Base-by-base conservation (phyloP, 163 green algal species). In the Scenedesmus sp. region DNA sequence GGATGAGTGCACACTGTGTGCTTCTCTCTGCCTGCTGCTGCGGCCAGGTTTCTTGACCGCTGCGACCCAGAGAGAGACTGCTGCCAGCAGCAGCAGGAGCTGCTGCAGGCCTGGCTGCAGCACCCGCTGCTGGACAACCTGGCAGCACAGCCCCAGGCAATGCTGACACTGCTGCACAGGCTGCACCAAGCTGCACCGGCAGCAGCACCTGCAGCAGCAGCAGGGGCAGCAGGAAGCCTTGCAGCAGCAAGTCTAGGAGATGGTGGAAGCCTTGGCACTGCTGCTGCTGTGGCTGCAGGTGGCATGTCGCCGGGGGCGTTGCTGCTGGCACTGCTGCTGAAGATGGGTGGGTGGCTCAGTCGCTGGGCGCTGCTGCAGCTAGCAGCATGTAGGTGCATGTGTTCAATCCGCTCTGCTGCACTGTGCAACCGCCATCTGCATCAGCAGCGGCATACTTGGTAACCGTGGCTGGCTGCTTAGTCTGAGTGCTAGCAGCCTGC, bases 311-410 rank as follows among this genome's bases (percentile, higher is more conserved):
- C 85, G 66, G 85, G 85, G 3, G 64, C 85, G 73, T 34, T 90
- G 2, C n/a, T 90, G 55, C 85, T 90, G 85, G 85, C 85, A 20
- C 66, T 90, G 85, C 74, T 90, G 85, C 64, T 90, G 18, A 90
- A 90, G 66, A 62, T 90, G 62, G 85, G 85, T 90, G 64, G 64
- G 85, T 70, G 16, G 1, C 0, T 16, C 55, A 23, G 52, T 15
- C 20, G n/a, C 10, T 9, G 15, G 18, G 26, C 9, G 81, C 15
- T 10, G 81, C 23, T 55, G 9, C 5, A 16, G 12, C 12, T 55
- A 73, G 23, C 55, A 87, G 18, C 6, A 73, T n/a, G 16, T 87
- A 15, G 34, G 34, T 46, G 34, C 34, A 46, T 54, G 5, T 3
- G 4, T 18, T 54, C 0, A 10, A 64, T n/a, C 6, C 9, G 6